Evolutionary conservation across 371 early-diverging fungal genomes (phyloP).

Genomic region (Rhizopus delemar): DNA sequence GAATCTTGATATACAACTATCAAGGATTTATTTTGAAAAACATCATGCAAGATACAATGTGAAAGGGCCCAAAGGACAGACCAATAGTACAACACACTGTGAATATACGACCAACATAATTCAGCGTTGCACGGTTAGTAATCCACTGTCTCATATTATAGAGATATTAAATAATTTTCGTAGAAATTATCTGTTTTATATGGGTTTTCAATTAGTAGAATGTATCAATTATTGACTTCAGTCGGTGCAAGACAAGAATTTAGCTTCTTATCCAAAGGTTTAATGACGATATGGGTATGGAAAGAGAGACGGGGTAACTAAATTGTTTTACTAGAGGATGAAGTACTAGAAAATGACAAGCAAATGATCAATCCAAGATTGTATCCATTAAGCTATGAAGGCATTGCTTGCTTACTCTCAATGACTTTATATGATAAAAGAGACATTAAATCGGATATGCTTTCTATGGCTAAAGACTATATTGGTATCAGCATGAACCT

Average conservation of each 20-base stretch:
- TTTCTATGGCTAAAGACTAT: conserved; percentile 12
- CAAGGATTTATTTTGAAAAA: conserved; percentile 18
- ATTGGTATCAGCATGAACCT: conserved; percentile 17
- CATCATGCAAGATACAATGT: conserved; percentile 12
- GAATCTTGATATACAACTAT: conserved; percentile 20
- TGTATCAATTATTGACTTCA: conserved; percentile 5
- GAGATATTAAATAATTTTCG: neutral
- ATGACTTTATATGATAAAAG: conserved; percentile 15
- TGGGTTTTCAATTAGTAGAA: conserved; percentile 11
- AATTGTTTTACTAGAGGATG: conserved; percentile 6
- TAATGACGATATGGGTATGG: neutral
- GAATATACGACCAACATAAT: conserved; percentile 10
- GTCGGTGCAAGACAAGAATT: neutral
- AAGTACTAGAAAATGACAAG: conserved; percentile 11
- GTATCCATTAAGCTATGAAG: conserved; percentile 18
- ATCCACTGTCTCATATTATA: neutral
- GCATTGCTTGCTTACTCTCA: conserved; percentile 14
- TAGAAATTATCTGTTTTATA: conserved; percentile 11
- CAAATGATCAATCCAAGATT: conserved; percentile 24
- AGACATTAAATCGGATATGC: neutral
- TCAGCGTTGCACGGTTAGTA: conserved; percentile 14
- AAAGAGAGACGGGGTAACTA: neutral
- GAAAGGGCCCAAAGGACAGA: neutral
- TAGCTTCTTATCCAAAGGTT: conserved; percentile 3
- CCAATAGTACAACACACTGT: neutral